Evolutionary conservation across 2,329 filamentous ascomycete species (phyloP), one percentile per base, ranked within the genome.

Genomic region (Dothidotthia symphoricarpi): DNA sequence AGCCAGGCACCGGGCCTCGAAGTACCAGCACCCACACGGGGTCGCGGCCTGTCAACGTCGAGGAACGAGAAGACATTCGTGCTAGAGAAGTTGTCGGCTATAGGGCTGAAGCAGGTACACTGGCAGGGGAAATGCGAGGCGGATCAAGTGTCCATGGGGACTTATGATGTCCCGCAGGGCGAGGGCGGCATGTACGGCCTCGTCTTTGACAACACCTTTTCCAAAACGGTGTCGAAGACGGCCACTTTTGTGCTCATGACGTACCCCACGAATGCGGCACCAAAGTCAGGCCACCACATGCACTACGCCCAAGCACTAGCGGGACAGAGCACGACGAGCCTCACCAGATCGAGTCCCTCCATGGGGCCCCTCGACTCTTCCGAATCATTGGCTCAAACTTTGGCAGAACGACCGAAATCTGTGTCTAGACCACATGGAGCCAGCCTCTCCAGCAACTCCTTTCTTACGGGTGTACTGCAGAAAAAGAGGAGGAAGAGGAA

Each of bases 201-300:
- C 45, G 88, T 97, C 22, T 95, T 98, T 61, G 93, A 98, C 78
- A 98, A 98, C 63, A 98, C 93, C 17, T 98, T 98, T 65, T 95
- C 90, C 43, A 97, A 96, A 71, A 66, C 87, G 85, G 61, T 69
- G 12, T 93, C 90, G 36, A 98, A 98, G 71, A 95, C 86, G 19
- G 89, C 89, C 14, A 97, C 91, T 6, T 88, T 98, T 59, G 90
- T 96, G 24, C 80, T 98, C 35, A 78, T 97, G 64, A 97, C 89
- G 26, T 96, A 97, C 59, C 90, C 91, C 8, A 90, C 88, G 24
- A 85, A 83, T 52, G 78, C 82, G 5, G 81, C 87, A 24, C 88
- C 88, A 1, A 86, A 88, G 59, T 82, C 82, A 12, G 82, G 82
- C 3, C 81, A 84, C 49, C 80, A 88, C 58, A 74, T 88, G 44